Percentiles rank a stretch among this genome's conserved stretches.
Evolutionary conservation across 208 protist genomes (phyloP).

Genomic region (Wallacemonas sp.): DNA sequence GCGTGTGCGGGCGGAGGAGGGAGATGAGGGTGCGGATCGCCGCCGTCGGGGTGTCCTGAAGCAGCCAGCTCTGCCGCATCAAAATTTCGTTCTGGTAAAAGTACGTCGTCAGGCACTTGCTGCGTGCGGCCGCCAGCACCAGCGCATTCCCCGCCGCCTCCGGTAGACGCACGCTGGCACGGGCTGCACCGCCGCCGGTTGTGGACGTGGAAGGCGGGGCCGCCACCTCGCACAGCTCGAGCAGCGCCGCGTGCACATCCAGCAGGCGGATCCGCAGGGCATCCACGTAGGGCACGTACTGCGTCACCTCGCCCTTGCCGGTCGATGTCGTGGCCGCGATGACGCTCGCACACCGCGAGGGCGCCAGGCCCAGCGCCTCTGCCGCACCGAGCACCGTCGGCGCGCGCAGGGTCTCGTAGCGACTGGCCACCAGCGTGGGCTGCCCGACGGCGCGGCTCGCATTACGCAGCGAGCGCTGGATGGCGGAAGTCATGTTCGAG

Average conservation of each 20-base stretch:
- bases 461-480: conserved; percentile 62
- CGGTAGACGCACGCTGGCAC: conserved; percentile 18
- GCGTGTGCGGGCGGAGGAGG: conserved; percentile 62
- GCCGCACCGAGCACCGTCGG: conserved; percentile 64
- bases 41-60: conserved; percentile 77
- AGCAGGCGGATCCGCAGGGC: conserved; percentile 62
- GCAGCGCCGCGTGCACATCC: conserved; percentile 69
- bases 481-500: conserved; percentile 73
- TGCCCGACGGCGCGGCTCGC: conserved; percentile 76
- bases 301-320: conserved; percentile 2
- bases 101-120: conserved; percentile 50
- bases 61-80: conserved; percentile 88
- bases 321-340: conserved; percentile 31
- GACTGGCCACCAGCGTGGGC: conserved; percentile 61
- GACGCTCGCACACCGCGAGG: conserved; percentile 58
- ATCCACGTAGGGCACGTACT: conserved; percentile 41
- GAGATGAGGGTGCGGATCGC: conserved; percentile 78
- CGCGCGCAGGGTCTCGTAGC: conserved; percentile 58
- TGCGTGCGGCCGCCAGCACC: conserved; percentile 60
- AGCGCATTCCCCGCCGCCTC: not conserved
- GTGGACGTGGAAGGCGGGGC: too few relatives aligned
- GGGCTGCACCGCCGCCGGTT: conserved; percentile 17
- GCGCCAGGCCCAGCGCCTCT: conserved; percentile 75
- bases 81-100: conserved; percentile 77
- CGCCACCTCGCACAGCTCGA: conserved; percentile 37